Base-by-base conservation (phyloP, 345 rosid species). In the Eucalyptus melliodora region DNA sequence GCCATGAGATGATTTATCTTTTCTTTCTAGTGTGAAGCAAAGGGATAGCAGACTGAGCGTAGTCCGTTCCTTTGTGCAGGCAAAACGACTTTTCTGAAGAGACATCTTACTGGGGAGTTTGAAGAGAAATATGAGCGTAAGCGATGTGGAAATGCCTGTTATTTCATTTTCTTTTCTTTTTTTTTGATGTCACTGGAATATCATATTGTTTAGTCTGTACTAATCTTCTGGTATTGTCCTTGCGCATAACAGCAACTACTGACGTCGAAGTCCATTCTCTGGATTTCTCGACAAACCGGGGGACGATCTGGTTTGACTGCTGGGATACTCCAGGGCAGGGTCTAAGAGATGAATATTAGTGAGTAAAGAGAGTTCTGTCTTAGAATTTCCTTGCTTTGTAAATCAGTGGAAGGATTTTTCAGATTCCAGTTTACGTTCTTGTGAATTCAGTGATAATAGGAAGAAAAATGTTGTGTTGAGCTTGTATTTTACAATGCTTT, bases 61-160 rank as follows among this genome's bases (percentile, higher is more conserved):
- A 31, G 65, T 83, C 19, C 27, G 40, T 44, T 23, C 65, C 21
- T n/a, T 59, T 44, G 23, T 93, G 90, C 92, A 96, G 98, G 99
- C 40, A 97, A 97, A 87, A 97, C 99, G 1, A 97, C 99, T 31
- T 97, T 96, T 30, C 97, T 97, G 89, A 97, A 97, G 89, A 94
- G 99, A 92, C 99, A 92, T 95, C 92, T 95, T 53, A 92, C 96
- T 8, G 98, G 94, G 4, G 98, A 97, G 80, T 97, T 97, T 65
- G 99, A 94, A 95, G 93, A 94, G 98, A 97, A 89, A 90, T 97
- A 97, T 42, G 99, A 97, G 91, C 99, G 99, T 97, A 89, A 93
- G 99, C 92, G 37, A 50, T 34, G 47, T 47, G 51, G 11, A 21
- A 50, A 56, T 42, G 56, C 21, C 77, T 60, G 17, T 83, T 89